Evolutionary conservation across 192 early-diverging fungal species (phyloP).

Genomic region (Rhizophagus clarus): DNA sequence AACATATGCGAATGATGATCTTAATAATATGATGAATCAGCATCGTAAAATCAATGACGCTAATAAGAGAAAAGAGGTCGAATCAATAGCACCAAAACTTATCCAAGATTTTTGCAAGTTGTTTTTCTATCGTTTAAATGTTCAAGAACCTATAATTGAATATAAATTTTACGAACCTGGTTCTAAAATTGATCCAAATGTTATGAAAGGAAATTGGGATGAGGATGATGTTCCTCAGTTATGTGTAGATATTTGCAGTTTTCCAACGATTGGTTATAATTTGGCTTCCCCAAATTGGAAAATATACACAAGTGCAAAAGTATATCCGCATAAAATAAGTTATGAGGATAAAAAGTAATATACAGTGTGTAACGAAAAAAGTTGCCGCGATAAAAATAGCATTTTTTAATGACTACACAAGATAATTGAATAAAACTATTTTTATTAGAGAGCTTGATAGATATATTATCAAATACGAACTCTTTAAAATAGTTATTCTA

Average conservation of each 20-base stretch:
- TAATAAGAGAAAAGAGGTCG: not conserved
- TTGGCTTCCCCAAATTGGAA: not conserved
- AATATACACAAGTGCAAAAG: not conserved
- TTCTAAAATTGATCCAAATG: not conserved
- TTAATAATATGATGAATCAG: not conserved
- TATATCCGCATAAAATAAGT: not conserved
- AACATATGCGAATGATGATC: not conserved
- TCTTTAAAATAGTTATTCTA: no score
- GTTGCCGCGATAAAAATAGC: no score
- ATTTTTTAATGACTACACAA: no score
- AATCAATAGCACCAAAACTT: not conserved
- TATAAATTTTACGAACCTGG: not conserved
- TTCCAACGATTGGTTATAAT: not conserved
- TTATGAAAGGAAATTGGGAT: not conserved
- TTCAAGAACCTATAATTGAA: not conserved
- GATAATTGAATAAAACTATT: no score
- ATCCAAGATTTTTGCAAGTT: not conserved
- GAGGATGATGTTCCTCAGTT: not conserved
- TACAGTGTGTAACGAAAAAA: no score
- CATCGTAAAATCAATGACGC: not conserved
- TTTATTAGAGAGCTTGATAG: no score
- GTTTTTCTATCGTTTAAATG: not conserved
- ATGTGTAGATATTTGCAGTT: constrained; percentile 1
- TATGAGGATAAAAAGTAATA: no score
- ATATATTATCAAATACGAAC: no score